Percentiles rank a stretch among this genome's conserved stretches.
Evolutionary conservation across 2,329 filamentous ascomycete species (phyloP).

Genomic region (Annulohypoxylon truncatum): DNA sequence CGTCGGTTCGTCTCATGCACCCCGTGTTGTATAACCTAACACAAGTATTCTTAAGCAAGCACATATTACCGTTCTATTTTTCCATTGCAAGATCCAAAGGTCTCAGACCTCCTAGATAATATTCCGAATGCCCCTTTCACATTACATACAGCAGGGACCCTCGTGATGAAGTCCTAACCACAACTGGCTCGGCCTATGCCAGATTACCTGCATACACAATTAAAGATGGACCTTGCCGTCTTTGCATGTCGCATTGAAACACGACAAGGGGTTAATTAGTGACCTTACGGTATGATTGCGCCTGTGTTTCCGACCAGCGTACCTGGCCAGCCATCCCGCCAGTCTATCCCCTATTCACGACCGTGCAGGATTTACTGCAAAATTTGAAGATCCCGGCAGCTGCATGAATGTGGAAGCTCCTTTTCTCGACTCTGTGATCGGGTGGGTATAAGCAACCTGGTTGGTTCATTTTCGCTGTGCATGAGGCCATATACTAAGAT

Average conservation of each 20-base stretch:
- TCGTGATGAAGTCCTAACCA: slow-evolving; percentile 16
- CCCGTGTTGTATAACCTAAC: neutral
- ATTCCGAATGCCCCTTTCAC: slow-evolving; percentile 8
- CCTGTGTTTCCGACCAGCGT: slow-evolving; percentile 24
- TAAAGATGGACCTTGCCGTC: slow-evolving; percentile 20
- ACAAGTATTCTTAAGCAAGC: neutral
- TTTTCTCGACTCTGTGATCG: slow-evolving; percentile 15
- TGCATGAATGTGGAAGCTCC: slow-evolving; percentile 35
- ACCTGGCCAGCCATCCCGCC: neutral
- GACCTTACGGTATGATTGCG: slow-evolving; percentile 28
- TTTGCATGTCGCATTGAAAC: slow-evolving; percentile 31
- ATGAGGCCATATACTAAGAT: slow-evolving; percentile 17
- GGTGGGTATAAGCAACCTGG: slow-evolving; percentile 24
- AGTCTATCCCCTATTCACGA: slow-evolving; percentile 29
- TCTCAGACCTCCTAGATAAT: slow-evolving; percentile 1
- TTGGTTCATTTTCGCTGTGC: slow-evolving; percentile 27
- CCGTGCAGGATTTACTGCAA: slow-evolving; percentile 21
- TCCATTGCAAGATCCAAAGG: neutral
- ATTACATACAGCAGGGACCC: slow-evolving; percentile 10
- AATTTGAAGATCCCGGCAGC: slow-evolving; percentile 30
- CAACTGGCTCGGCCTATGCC: slow-evolving; percentile 8
- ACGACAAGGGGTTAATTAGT: slow-evolving; percentile 23
- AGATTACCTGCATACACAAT: slow-evolving; percentile 30
- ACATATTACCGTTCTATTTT: neutral
- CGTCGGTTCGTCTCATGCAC: slow-evolving; percentile 11